Evolutionary conservation across 306 rosid species (phyloP).

Genomic region (Acacia confusa): DNA sequence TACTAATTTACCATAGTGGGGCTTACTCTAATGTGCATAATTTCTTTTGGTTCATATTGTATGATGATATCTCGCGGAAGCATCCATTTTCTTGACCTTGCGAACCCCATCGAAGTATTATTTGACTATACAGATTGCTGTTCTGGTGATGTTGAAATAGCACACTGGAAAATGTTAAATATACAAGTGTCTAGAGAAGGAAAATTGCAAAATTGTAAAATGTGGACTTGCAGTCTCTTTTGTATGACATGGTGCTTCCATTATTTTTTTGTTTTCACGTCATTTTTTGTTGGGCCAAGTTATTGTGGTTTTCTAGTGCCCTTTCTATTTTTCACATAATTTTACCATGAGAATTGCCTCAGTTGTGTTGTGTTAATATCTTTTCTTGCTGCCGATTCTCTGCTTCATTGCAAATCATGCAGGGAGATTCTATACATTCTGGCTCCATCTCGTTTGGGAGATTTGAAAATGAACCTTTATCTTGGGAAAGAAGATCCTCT

Average conservation of each 20-base stretch:
- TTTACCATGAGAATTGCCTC: constrained; percentile 6
- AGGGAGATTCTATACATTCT: constrained; percentile 71
- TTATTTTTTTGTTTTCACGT: neutral
- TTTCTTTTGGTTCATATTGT: neutral
- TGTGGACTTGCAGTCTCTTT: neutral
- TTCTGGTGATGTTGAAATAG: neutral
- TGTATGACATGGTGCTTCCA: neutral
- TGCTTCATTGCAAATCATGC: constrained; percentile 36
- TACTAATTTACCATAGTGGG: neutral
- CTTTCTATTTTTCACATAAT: neutral
- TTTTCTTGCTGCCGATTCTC: constrained; percentile 21
- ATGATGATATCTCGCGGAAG: neutral
- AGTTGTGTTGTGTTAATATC: constrained; percentile 21
- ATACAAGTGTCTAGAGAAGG: neutral
- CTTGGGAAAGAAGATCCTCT: constrained; percentile 78
- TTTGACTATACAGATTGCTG: neutral
- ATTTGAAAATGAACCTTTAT: constrained; percentile 64
- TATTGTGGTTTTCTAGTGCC: neutral
- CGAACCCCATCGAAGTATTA: neutral
- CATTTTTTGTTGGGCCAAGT: neutral
- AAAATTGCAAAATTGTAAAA: neutral
- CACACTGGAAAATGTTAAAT: neutral
- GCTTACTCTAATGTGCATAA: neutral
- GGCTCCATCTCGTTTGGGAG: constrained; percentile 90
- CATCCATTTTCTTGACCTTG: neutral